These are phyloP conservation scores for Ostreobium quekettii DNA, from an alignment of 139 green algal species.

Conservation along the genomic window DNA sequence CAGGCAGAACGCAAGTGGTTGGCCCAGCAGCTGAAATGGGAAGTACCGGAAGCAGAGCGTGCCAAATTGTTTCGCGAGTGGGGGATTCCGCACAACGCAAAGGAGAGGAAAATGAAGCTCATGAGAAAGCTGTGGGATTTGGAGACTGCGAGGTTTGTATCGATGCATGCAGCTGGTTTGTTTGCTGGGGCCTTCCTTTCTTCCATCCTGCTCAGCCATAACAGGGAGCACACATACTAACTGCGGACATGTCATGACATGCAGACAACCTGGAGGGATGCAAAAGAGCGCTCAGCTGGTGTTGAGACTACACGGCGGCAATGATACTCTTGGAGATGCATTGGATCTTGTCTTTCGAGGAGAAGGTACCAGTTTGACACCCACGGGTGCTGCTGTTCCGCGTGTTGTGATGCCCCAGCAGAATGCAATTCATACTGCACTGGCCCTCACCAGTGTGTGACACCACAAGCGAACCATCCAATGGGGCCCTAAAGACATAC, in stretches of 20 bases:
- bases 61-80: slow-evolving; percentile 36
- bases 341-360: slow-evolving; percentile 49
- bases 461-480: too few relatives aligned
- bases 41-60: slow-evolving; percentile 32
- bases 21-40: slow-evolving; percentile 39
- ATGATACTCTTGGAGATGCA: slow-evolving; percentile 32
- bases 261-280: slow-evolving; percentile 29
- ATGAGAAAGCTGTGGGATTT: slow-evolving; percentile 33
- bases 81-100: slow-evolving; percentile 34
- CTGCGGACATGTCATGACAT: background rate
- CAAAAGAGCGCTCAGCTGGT: slow-evolving; percentile 29
- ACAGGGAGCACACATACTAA: background rate
- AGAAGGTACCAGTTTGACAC: too few relatives aligned
- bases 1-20: slow-evolving; percentile 48
- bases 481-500: too few relatives aligned
- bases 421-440: too few relatives aligned
- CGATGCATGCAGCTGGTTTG: slow-evolving; percentile 15
- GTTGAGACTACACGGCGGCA: slow-evolving; percentile 29
- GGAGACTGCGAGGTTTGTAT: slow-evolving; percentile 22
- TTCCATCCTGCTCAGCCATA: background rate
- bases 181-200: slow-evolving; percentile 9
- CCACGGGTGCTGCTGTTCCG: too few relatives aligned
- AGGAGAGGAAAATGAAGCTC: slow-evolving; percentile 54
- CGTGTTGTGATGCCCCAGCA: too few relatives aligned
- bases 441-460: too few relatives aligned